Evolutionary conservation across 306 rosid genomes (phyloP).

Genomic region (Cotoneaster glaucophyllus): DNA sequence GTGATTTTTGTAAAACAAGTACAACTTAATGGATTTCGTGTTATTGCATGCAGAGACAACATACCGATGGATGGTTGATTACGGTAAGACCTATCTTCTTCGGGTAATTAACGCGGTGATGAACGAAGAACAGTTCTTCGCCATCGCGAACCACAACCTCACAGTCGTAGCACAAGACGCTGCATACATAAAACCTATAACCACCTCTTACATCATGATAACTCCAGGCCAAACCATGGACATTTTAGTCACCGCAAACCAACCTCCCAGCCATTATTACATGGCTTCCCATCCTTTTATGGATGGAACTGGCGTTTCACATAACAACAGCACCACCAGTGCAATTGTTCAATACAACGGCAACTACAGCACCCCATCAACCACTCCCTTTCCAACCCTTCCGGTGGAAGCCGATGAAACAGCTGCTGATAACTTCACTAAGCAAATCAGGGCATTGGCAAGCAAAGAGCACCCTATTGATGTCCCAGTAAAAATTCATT

Average conservation of each 20-base stretch:
- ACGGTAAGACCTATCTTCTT: conserved; percentile 33
- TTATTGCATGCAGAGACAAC: conserved; percentile 23
- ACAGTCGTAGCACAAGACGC: conserved; percentile 32
- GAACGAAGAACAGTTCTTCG: conserved; percentile 36
- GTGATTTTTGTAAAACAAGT: background rate
- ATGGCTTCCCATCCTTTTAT: conserved; percentile 21
- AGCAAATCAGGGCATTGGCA: conserved; percentile 21
- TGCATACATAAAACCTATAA: conserved; percentile 30
- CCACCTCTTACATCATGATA: conserved; percentile 26
- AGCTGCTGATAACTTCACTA: conserved; percentile 12
- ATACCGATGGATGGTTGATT: conserved; percentile 2
- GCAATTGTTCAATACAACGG: conserved; percentile 27
- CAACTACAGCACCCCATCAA: conserved; percentile 1
- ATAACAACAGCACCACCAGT: conserved; percentile 10
- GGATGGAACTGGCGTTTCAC: background rate
- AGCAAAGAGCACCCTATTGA: conserved; percentile 17
- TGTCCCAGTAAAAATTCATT: conserved; percentile 18
- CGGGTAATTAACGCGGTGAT: conserved; percentile 22
- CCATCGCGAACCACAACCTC: conserved; percentile 32
- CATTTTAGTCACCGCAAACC: conserved; percentile 30
- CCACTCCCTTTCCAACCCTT: conserved; percentile 16
- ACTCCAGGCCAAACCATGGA: conserved; percentile 52
- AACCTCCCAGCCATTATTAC: conserved; percentile 16
- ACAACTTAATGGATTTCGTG: background rate
- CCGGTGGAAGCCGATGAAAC: conserved; percentile 5